Evolutionary conservation across 108 stramenopile species (phyloP).

Genomic region (Epipyxis sp.): DNA sequence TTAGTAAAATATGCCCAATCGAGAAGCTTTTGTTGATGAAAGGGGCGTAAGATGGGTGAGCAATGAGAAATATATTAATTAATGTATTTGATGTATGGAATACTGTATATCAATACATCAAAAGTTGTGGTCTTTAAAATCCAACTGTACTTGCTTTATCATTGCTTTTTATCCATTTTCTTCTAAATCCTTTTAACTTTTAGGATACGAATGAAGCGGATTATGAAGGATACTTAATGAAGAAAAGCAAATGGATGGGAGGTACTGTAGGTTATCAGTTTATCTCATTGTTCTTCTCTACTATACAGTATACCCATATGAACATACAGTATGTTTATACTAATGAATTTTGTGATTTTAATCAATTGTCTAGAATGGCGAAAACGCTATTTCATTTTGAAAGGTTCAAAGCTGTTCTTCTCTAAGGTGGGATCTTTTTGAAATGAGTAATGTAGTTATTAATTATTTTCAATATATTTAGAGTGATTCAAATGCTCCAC

Average conservation of each 20-base stretch:
- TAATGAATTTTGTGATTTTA: not conserved
- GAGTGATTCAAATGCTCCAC: not conserved
- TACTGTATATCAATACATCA: no score
- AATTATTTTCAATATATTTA: not conserved
- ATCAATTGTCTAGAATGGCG: conserved; percentile 27
- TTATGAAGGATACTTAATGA: conserved; percentile 26
- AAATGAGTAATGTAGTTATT: not conserved
- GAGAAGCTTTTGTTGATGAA: conserved; percentile 26
- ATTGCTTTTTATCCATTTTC: no score
- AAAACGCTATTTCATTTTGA: conserved; percentile 33
- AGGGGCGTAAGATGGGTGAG: conserved; percentile 28
- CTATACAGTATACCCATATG: not conserved
- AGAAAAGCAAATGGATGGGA: conserved; percentile 31
- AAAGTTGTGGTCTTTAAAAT: no score
- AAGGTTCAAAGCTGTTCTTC: conserved; percentile 30
- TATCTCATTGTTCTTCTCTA: no score
- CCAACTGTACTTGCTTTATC: no score
- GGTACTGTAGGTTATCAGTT: not conserved
- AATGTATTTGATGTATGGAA: not conserved
- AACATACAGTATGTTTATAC: not conserved
- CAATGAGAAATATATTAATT: not conserved
- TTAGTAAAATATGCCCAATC: no score
- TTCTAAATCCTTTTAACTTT: not conserved
- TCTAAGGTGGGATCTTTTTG: not conserved
- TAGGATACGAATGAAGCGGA: conserved; percentile 24